A percentile compares a stretch with the other conserved stretches of the same genome.
Conservation (phyloP, 2,329 filamentous ascomycete genomes). For the Epichloe uncinata region DNA sequence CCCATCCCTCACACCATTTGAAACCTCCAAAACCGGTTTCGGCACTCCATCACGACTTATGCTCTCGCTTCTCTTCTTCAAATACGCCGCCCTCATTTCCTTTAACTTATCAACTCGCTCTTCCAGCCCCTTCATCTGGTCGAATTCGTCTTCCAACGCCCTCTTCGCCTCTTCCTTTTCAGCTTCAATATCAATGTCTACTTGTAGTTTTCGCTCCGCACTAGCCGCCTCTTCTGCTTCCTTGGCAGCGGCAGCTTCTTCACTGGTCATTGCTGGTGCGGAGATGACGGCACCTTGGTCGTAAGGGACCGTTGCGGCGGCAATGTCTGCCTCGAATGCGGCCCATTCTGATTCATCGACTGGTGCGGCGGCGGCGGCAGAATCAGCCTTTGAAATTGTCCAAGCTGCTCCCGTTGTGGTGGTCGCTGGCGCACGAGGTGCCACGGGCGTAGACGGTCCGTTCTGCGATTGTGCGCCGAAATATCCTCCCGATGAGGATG, state of each 20-base stretch:
- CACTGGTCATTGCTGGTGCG: constrained; percentile 52
- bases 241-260: constrained; percentile 45
- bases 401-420: constrained; percentile 5
- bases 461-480: constrained; percentile 4
- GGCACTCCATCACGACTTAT: constrained; percentile 14
- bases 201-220: constrained; percentile 38
- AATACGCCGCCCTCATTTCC: constrained; percentile 56
- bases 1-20: not conserved
- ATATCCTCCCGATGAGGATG: constrained; percentile 22
- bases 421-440: constrained; percentile 15
- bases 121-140: constrained; percentile 71
- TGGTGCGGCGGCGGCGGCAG: constrained; percentile 9
- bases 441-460: constrained; percentile 13
- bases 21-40: constrained; percentile 13
- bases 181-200: constrained; percentile 44
- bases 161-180: constrained; percentile 65
- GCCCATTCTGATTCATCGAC: constrained; percentile 72
- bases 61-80: constrained; percentile 24
- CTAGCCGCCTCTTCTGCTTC: constrained; percentile 37
- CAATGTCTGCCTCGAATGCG: constrained; percentile 75
- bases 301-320: constrained; percentile 26
- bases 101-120: constrained; percentile 55
- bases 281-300: constrained; percentile 47
- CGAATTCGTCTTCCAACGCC: constrained; percentile 63
- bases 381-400: not conserved